Conservation (phyloP, 495 filamentous ascomycete genomes). For the Annulohypoxylon bovei region DNA sequence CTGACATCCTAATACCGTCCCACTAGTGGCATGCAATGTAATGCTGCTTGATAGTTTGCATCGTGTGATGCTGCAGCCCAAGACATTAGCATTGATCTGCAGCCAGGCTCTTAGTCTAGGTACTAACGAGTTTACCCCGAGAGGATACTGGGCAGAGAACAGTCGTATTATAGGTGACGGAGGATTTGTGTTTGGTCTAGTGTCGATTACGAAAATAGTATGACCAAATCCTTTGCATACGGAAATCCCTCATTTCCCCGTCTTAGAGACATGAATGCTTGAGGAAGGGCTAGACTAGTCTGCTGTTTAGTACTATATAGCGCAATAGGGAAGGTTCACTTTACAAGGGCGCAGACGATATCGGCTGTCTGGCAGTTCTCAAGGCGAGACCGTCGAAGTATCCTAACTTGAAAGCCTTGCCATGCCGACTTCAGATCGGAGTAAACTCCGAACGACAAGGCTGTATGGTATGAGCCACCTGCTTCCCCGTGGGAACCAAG, state of each 20-base stretch:
- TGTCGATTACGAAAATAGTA: background rate
- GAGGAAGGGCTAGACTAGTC: background rate
- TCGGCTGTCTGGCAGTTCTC: background rate
- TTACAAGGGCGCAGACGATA: background rate
- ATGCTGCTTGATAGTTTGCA: constrained; percentile 6
- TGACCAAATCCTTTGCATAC: background rate
- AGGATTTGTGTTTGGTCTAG: background rate
- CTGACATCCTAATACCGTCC: background rate
- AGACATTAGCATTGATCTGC: constrained; percentile 8
- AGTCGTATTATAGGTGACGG: background rate
- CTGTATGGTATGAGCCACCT: background rate
- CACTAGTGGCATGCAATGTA: constrained; percentile 21
- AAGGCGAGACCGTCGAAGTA: background rate
- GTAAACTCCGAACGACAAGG: background rate
- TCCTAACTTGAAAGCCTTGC: background rate
- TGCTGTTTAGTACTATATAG: background rate
- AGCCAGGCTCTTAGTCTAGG: background rate
- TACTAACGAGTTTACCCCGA: background rate
- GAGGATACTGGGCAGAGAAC: background rate
- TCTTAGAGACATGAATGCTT: background rate
- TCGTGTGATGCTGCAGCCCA: constrained; percentile 8
- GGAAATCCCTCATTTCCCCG: background rate
- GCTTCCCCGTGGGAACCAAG: background rate
- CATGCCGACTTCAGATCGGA: background rate
- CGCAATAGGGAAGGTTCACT: background rate